Percentiles rank a stretch among this genome's conserved stretches.
Evolutionary conservation across 1,284 basidiomycete genomes (phyloP).

Genomic region (Leccinum solheimii): DNA sequence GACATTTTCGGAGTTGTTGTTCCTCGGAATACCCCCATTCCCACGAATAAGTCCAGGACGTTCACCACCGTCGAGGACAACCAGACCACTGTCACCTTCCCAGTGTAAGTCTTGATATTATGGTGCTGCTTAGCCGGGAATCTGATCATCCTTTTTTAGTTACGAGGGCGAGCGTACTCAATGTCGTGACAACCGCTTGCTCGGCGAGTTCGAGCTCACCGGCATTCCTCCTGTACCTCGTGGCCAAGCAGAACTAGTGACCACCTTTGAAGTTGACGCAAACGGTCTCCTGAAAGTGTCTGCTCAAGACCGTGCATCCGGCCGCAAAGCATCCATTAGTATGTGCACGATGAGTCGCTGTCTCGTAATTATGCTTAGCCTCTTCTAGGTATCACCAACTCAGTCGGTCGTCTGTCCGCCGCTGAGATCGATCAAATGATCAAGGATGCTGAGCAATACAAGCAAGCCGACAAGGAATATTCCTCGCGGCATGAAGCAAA

Average conservation of each 20-base stretch:
- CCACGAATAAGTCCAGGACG: constrained; percentile 93
- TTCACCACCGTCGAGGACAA: constrained; percentile 99
- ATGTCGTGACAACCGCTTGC: constrained; percentile 94
- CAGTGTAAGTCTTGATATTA: constrained; percentile 60
- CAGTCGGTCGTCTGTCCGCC: constrained; percentile 91
- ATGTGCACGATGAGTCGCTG: constrained; percentile 33
- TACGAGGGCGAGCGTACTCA: constrained; percentile 98
- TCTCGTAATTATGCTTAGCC: constrained; percentile 20
- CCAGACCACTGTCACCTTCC: constrained; percentile 97
- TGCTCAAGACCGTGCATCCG: constrained; percentile 91
- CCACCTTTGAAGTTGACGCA: constrained; percentile 96
- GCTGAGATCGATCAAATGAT: constrained; percentile 99
- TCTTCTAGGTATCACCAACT: constrained; percentile 81
- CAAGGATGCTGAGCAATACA: constrained; percentile 96
- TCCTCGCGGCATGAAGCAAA: constrained; percentile 95
- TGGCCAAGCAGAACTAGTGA: constrained; percentile 94
- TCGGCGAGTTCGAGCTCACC: constrained; percentile 96
- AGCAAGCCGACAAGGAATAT: constrained; percentile 96
- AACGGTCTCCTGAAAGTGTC: constrained; percentile 97
- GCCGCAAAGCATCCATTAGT: constrained; percentile 96
- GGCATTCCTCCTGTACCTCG: constrained; percentile 97
- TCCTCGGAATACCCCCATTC: constrained; percentile 96
- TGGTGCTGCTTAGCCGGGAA: not conserved
- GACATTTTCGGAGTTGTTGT: constrained; percentile 97
- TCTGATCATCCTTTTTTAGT: constrained; percentile 35